Evolutionary conservation across 305 asterid genomes (phyloP).

Genomic region (Solanum hybrid): DNA sequence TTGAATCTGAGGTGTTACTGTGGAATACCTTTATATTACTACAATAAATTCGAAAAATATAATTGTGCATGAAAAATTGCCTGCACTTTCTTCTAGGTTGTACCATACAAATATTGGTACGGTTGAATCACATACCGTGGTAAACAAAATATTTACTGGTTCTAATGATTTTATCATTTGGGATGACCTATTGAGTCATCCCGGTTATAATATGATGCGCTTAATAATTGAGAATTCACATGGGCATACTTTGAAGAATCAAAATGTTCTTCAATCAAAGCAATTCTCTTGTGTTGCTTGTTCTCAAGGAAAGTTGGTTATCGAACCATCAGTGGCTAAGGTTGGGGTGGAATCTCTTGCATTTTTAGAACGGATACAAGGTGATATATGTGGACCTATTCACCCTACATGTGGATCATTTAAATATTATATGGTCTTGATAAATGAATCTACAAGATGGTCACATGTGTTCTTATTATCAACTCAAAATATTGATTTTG

Average conservation of each 20-base stretch:
- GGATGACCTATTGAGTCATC: not conserved
- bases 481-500: not conserved
- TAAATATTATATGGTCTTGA: not conserved
- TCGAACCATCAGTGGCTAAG: not conserved
- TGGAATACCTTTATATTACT: not conserved
- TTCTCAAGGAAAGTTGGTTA: not conserved
- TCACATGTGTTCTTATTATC: not conserved
- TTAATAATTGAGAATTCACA: not conserved
- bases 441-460: not conserved
- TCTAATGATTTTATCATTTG: not conserved
- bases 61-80: not conserved
- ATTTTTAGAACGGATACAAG: not conserved
- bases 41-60: too few relatives aligned
- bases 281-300: not conserved
- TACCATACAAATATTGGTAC: not conserved
- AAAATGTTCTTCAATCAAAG: not conserved
- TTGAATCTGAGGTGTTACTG: not conserved
- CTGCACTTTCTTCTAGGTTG: not conserved
- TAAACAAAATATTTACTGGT: not conserved
- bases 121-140: not conserved
- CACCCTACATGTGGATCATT: not conserved
- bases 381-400: not conserved
- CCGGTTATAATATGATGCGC: not conserved
- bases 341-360: not conserved
- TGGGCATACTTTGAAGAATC: not conserved